Percentiles rank a stretch among this genome's conserved stretches.
These are phyloP conservation scores for Podaxis sp. DNA, from an alignment of 768 basidiomycete species.

Conservation along the genomic window DNA sequence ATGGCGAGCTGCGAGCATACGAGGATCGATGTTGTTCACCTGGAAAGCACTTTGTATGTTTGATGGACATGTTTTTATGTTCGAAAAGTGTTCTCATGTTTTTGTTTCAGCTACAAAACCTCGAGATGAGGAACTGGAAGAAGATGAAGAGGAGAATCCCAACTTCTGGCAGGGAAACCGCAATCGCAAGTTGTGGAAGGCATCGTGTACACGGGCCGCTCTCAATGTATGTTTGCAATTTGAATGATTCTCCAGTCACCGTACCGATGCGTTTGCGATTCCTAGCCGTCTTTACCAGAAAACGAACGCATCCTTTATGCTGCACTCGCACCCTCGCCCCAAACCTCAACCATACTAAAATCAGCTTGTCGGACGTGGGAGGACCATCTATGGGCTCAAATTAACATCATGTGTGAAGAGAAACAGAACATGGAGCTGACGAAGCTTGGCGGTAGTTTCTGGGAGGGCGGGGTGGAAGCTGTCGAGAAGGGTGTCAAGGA, in stretches of 20 bases:
- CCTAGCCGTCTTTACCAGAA: conserved; percentile 56
- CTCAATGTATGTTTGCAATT: conserved; percentile 52
- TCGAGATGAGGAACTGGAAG: conserved; percentile 49
- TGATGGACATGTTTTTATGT: background rate
- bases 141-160: conserved; percentile 46
- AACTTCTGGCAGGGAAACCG: conserved; percentile 74
- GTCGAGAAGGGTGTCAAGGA: conserved; percentile 37
- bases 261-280: background rate
- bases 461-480: conserved; percentile 63
- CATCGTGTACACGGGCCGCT: conserved; percentile 76
- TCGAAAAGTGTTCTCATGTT: background rate
- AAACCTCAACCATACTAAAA: conserved; percentile 63
- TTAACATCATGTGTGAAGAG: conserved; percentile 79
- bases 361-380: conserved; percentile 88
- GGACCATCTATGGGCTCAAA: conserved; percentile 92
- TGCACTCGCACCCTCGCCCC: conserved; percentile 71
- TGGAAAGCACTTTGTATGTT: conserved; percentile 71
- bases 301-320: conserved; percentile 88
- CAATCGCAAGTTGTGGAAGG: conserved; percentile 83
- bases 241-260: background rate
- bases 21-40: conserved; percentile 75
- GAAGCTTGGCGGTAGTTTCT: conserved; percentile 72
- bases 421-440: conserved; percentile 69
- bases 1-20: conserved; percentile 89
- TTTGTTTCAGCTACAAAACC: conserved; percentile 30